Base-by-base conservation (phyloP, 805 yeast species). In the Cyberlindnera nakhonratchasimensis region DNA sequence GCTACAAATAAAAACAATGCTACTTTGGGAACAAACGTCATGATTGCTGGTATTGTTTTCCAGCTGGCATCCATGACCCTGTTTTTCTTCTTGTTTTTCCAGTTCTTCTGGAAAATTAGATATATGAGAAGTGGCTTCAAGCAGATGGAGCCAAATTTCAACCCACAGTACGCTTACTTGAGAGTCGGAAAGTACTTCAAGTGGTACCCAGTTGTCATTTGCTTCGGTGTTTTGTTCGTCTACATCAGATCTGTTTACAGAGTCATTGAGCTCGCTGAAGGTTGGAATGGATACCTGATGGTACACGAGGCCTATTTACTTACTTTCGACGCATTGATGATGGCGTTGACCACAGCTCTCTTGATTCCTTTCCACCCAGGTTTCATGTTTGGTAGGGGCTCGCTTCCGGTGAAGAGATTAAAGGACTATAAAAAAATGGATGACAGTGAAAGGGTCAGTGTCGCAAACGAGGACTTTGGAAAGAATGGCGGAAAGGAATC, bases 31-130 rank as follows among this genome's bases (percentile, higher is more conserved):
- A 70, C 82, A 2, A 68, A 79, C 54, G 61, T 84, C 37, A 83
- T 87, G 80, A 74, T 86, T 30, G 89, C 75, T 1, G 96, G 96
- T 9, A 69, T 88, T 35, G 82, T 81, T 0, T 70, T 82, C 57
- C 96, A 88, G 63, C 89, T 86, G 8, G 61, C 72, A 4, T 71
- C 85, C 3, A 83, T 87, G 82, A 52, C 72, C 3, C 42, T 78
- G 2, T 88, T 85, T 59, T 61, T 80, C 34, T 22, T 64, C 9
- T 62, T 83, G 16, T 74, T 75, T 68, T 58, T 64, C 33, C 65
- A 67, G 37, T 77, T 84, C 59, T 52, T 72, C 29, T 65, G 58
- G 53, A 60, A 65, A 21, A 62, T 74, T 14, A 23, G 30, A 11
- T 46, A 36, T 23, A 19, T 40, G 20, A 31, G 43, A 26, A 38